A percentile compares a stretch with the other conserved stretches of the same genome.
phyloP scores from a whole-genome alignment of 176 grass and related monocot species.

The Paspalum notatum region DNA sequence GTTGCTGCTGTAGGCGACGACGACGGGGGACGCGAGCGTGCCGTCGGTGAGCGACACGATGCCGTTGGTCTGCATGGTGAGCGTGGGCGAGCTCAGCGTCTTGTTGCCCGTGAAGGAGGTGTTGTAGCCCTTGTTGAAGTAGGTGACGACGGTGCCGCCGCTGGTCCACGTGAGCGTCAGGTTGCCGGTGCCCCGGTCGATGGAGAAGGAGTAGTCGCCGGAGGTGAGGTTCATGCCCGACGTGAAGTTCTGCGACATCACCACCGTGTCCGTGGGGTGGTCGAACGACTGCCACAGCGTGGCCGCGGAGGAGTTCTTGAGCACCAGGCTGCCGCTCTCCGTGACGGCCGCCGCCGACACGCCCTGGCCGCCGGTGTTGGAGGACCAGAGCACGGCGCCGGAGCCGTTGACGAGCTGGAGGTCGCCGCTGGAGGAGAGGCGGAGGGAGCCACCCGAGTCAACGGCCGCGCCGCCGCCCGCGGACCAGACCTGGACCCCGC shows the following conservation, averaged over 20 bases:
- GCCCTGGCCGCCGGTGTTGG: conserved; percentile 45
- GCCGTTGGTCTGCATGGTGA: conserved; percentile 76
- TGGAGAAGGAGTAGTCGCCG: conserved; percentile 54
- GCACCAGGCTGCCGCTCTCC: conserved; percentile 62
- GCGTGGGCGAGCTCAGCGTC: conserved; percentile 61
- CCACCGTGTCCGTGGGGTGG: conserved; percentile 76
- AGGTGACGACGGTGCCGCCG: conserved; percentile 30
- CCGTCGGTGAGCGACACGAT: conserved; percentile 74
- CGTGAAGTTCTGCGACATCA: conserved; percentile 70
- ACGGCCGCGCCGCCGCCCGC: conserved; percentile 48
- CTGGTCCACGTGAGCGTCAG: conserved; percentile 63
- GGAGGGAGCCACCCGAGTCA: conserved; percentile 68
- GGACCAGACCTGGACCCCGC: conserved; percentile 61
- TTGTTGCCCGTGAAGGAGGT: conserved; percentile 61
- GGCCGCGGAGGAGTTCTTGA: conserved; percentile 47
- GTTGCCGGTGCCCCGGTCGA: conserved; percentile 54
- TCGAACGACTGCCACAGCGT: conserved; percentile 77
- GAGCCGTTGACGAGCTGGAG: conserved; percentile 79
- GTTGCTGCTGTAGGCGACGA: conserved; percentile 91
- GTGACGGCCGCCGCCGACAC: conserved; percentile 56
- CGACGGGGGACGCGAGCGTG: conserved; percentile 49
- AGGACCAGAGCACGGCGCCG: conserved; percentile 69
- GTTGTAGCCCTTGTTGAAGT: conserved; percentile 95
- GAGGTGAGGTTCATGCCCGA: conserved; percentile 52
- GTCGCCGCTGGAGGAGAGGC: conserved; percentile 62